Base-by-base conservation (phyloP, 1,284 basidiomycete species). In the Pseudozyma hubeiensis region DNA sequence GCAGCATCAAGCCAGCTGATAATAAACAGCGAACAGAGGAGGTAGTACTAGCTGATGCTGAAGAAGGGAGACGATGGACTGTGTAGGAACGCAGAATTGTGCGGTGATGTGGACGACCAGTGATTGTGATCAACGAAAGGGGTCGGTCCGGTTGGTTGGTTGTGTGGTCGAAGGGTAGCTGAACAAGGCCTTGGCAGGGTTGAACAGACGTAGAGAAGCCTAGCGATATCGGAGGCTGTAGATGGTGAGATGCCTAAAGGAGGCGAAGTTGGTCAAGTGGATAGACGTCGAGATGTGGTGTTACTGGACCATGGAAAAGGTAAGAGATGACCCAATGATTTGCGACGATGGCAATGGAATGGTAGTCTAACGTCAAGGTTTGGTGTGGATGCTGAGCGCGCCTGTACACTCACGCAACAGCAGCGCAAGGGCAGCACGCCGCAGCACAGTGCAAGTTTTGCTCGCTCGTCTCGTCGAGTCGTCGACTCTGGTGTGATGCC, bases 201-300 rank as follows among this genome's bases (percentile, higher is more conserved):
- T 47, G 13, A 49, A 33, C 24, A 34, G 43, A 9, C 14, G 41
- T 24, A 57, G 33, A 48, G 39, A 53, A 64, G 67, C 72, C 72
- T 75, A 75, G 72, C 72, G 72, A 71, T 67, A 67, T 71, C 67
- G 67, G 72, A 75, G 72, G 72, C 72, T 64, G 51, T 57, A 11
- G n/a, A 35, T 8, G 44, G n/a, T 29, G 24, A 37, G 19, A 11
- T 47, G 56, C 60, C 56, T 56, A 40, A 7, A 64, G 60, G 60
- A 57, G 53, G 60, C 56, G 31, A 17, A 17, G 51, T 24, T 19
- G 53, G 31, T 53, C 37, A 29, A 43, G 47, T n/a, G 19, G 43
- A 24, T 44, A 9, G 13, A 35, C 7, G 53, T 47, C 35, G 45
- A 19, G 31, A 31, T n/a, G n/a, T 14, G 46, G 30, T 11, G 16